Evolutionary conservation across 345 rosid species (phyloP).

Genomic region (Arabidopsis thaliana): DNA sequence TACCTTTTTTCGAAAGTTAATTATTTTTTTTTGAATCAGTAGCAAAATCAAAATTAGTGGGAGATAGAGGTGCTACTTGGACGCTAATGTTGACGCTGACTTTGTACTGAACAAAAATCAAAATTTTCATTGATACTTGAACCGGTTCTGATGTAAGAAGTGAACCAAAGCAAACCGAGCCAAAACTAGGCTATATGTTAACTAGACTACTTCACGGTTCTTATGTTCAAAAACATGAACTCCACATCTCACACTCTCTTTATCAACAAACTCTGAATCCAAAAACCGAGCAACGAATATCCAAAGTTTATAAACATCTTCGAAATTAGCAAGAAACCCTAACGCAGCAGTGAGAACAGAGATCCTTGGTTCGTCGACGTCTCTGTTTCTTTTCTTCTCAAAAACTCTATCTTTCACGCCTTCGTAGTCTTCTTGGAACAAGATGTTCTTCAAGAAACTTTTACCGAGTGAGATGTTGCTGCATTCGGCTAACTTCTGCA

Average conservation of each 20-base stretch:
- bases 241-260: constrained; percentile 62
- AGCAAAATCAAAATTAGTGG: too few species aligned
- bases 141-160: neutral
- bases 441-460: constrained; percentile 68
- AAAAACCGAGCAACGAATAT: constrained; percentile 80
- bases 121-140: neutral
- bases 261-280: constrained; percentile 91
- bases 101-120: too few species aligned
- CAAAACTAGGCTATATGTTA: constrained; percentile 4
- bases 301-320: constrained; percentile 85
- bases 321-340: constrained; percentile 82
- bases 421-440: constrained; percentile 64
- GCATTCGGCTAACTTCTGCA: constrained; percentile 89
- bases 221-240: constrained; percentile 38
- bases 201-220: constrained; percentile 43
- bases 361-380: constrained; percentile 50
- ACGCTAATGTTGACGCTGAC: too few species aligned
- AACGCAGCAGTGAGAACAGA: constrained; percentile 76
- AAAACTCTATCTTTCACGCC: constrained; percentile 57
- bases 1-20: too few species aligned
- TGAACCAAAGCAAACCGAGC: constrained; percentile 10
- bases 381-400: constrained; percentile 51
- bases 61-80: too few species aligned
- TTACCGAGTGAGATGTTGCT: constrained; percentile 72
- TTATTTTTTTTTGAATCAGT: too few species aligned